phyloP scores from a whole-genome alignment of 768 basidiomycete species.

The Termitomyces sp. region DNA sequence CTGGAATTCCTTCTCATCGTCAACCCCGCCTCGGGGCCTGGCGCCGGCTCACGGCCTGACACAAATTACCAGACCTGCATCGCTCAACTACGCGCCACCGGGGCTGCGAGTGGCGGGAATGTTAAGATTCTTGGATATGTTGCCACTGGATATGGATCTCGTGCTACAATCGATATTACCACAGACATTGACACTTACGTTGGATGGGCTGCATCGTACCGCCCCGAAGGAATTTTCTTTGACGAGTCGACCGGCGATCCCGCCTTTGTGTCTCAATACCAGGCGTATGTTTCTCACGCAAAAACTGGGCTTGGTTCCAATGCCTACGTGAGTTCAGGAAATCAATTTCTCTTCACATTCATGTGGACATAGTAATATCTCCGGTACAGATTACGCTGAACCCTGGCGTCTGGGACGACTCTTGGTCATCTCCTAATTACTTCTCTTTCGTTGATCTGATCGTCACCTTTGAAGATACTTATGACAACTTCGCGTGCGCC shows the following conservation, averaged over 20 bases:
- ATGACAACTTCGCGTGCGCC: constrained; percentile 20
- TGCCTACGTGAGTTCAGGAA: constrained; percentile 9
- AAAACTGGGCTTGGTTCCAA: constrained; percentile 14
- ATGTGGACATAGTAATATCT: not conserved
- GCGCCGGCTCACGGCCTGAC: constrained; percentile 21
- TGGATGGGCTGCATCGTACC: constrained; percentile 23
- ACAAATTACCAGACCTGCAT: constrained; percentile 24
- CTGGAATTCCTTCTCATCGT: constrained; percentile 25
- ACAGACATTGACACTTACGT: constrained; percentile 25
- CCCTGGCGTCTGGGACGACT: not conserved
- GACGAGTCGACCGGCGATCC: constrained; percentile 20
- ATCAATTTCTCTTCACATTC: not conserved
- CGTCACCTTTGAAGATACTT: constrained; percentile 23
- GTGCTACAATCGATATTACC: constrained; percentile 15
- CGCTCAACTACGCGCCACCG: constrained; percentile 11
- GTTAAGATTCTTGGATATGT: constrained; percentile 29
- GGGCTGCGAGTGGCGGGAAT: constrained; percentile 12
- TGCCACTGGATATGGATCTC: constrained; percentile 16
- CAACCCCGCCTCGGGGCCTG: constrained; percentile 28
- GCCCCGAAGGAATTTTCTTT: constrained; percentile 29
- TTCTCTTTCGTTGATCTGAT: constrained; percentile 15
- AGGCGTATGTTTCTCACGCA: constrained; percentile 15
- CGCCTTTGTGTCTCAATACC: constrained; percentile 17
- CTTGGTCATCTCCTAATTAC: constrained; percentile 7
- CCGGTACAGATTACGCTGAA: not conserved